Conservation (phyloP, 306 rosid genomes). For the Alnus rubra region DNA sequence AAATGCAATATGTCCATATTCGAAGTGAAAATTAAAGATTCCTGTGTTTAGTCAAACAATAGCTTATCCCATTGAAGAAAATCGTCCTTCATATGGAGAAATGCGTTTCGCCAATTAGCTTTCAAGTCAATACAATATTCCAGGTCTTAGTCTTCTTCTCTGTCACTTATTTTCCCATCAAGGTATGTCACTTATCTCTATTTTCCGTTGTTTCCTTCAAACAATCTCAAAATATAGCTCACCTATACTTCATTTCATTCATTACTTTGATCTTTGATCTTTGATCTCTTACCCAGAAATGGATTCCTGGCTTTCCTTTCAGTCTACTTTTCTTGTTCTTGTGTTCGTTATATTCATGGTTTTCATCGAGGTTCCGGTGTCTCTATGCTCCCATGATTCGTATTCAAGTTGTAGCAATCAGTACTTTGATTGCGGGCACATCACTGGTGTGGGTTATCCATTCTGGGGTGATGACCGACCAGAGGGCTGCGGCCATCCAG, state of each 20-base stretch:
- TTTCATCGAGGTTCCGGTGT: slow-evolving; percentile 19
- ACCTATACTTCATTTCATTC: neutral
- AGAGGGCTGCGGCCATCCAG: slow-evolving; percentile 42
- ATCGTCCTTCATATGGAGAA: neutral
- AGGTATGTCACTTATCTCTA: neutral
- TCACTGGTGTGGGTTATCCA: slow-evolving; percentile 25
- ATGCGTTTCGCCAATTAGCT: neutral
- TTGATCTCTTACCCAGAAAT: slow-evolving; percentile 14
- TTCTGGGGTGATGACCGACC: slow-evolving; percentile 46
- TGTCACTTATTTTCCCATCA: neutral
- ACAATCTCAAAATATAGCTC: neutral
- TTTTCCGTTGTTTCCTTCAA: neutral
- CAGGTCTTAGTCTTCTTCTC: neutral
- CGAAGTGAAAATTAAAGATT: neutral
- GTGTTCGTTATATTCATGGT: slow-evolving; percentile 12
- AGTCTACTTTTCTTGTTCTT: neutral
- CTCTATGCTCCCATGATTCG: slow-evolving; percentile 15
- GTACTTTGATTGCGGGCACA: slow-evolving; percentile 24
- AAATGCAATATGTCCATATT: neutral
- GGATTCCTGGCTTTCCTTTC: slow-evolving; percentile 18
- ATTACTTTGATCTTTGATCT: neutral
- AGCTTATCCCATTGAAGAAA: neutral
- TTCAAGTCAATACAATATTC: neutral
- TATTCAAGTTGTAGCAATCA: slow-evolving; percentile 21
- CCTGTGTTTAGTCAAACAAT: neutral